Percentiles rank a stretch among this genome's conserved stretches.
Conservation (phyloP, 305 asterid genomes). For the Fraxinus xanthoxyloides region DNA sequence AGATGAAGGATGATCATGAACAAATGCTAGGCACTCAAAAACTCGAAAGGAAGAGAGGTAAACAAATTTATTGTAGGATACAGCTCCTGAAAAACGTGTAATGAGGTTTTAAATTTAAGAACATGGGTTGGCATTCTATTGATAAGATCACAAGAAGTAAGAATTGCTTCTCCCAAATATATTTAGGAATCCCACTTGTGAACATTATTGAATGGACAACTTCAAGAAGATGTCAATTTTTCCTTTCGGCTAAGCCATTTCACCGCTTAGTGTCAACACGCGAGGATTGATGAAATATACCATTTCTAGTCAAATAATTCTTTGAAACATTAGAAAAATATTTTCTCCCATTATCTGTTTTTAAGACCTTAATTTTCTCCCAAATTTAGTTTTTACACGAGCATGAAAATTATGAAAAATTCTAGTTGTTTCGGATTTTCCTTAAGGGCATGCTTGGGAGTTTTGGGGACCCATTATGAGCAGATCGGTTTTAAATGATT, state of each 20-base stretch:
- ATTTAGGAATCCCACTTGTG: background rate
- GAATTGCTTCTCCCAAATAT: background rate
- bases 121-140: background rate
- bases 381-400: too few species aligned
- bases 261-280: background rate
- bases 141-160: background rate
- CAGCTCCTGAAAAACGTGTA: background rate
- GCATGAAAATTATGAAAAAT: too few species aligned
- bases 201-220: background rate
- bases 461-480: too few species aligned
- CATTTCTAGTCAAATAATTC: too few species aligned
- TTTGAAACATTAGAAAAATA: too few species aligned
- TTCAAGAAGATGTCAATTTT: background rate
- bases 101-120: background rate
- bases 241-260: background rate
- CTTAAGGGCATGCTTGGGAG: too few species aligned
- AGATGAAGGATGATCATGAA: background rate
- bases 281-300: background rate
- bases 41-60: background rate
- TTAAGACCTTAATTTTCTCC: too few species aligned
- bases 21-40: background rate
- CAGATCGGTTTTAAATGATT: too few species aligned
- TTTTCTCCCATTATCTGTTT: too few species aligned
- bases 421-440: too few species aligned
- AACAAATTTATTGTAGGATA: background rate